Conservation (phyloP, 1,284 basidiomycete genomes). For the Fistulina hepatica region DNA sequence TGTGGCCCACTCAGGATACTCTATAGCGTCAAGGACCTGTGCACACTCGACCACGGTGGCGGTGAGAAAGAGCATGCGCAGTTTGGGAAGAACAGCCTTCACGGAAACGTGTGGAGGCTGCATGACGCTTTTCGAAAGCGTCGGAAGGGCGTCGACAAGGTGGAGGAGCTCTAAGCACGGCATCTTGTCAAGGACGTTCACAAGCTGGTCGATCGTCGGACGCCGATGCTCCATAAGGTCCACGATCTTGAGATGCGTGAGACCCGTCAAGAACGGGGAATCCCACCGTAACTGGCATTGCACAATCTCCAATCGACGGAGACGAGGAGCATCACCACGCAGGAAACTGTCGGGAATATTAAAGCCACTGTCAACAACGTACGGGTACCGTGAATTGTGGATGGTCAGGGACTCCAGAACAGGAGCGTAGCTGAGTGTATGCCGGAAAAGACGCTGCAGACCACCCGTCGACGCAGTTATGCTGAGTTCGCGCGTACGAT, state of each 20-base stretch:
- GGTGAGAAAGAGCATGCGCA: background rate
- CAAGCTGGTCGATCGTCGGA: conserved; percentile 19
- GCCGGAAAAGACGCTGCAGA: background rate
- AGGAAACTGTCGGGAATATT: conserved; percentile 17
- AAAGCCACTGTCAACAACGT: conserved; percentile 8
- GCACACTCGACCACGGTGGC: background rate
- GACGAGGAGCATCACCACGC: conserved; percentile 18
- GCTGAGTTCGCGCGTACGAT: conserved; percentile 16
- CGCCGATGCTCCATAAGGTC: conserved; percentile 15
- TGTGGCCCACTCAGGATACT: background rate
- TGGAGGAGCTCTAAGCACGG: conserved; percentile 22
- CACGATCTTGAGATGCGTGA: conserved; percentile 22
- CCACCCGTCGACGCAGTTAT: background rate
- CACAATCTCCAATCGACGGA: conserved; percentile 22
- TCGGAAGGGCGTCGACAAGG: conserved; percentile 22
- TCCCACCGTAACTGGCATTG: conserved; percentile 21
- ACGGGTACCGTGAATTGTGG: conserved; percentile 7
- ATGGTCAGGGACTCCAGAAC: conserved; percentile 5
- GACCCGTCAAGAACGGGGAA: conserved; percentile 18
- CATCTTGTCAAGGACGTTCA: conserved; percentile 21
- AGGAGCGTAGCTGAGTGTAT: conserved; percentile 4
- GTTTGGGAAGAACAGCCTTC: conserved; percentile 3
- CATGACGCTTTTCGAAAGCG: conserved; percentile 1
- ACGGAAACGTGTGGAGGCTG: background rate
- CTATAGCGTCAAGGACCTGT: background rate